Evolutionary conservation across 2,329 filamentous ascomycete species (phyloP), one percentile per base, ranked within the genome.

Genomic region (Alternaria angustiovoidea): DNA sequence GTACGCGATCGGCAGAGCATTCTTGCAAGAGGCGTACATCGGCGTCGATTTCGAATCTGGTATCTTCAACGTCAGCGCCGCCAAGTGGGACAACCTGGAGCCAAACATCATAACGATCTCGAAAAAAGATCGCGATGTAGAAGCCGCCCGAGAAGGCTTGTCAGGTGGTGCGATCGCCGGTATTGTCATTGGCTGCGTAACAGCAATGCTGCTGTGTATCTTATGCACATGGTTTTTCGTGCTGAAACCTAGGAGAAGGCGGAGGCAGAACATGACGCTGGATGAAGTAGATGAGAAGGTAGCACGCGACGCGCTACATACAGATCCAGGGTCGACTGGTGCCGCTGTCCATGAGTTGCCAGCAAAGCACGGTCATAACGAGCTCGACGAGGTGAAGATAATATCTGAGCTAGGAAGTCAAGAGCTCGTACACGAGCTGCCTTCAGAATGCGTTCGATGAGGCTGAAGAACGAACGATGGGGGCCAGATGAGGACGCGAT

Each of bases 1-100:
- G 63, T 84, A 86, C 69, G 84, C 88, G 7, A 83, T 91, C 28
- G 89, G 89, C 11, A 83, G 89, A 20, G 83, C 86, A 0, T 90
- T 91, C 62, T 77, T 92, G 51, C 89, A 91, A 72, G 89, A 91
- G 76, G 84, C 88, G 1, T 83, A 83, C 54, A 59, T 83, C 28
- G 76, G 73, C 5, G 79, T 80, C 11, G 79, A 83, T 61, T 82
- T 78, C 67, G 80, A 82, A 54, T 70, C 75, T 24, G 65, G 70
- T 8, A 74, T 69, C 22, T 83, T 83, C 26, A 56, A 56, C 1
- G 26, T 56, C 36, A 56, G 53, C n/a, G 53, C 53, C 0, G 53
- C 53, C 3, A 56, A 0, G 26, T 56, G 53, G 54, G 54, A 43
- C 1, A 22, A 28, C 1, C 1, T 8, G 1, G 4, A 44, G 7